Percentiles rank a stretch among this genome's conserved stretches.
phyloP scores from a whole-genome alignment of 108 stramenopile species.

The Skeletonema marinoi region DNA sequence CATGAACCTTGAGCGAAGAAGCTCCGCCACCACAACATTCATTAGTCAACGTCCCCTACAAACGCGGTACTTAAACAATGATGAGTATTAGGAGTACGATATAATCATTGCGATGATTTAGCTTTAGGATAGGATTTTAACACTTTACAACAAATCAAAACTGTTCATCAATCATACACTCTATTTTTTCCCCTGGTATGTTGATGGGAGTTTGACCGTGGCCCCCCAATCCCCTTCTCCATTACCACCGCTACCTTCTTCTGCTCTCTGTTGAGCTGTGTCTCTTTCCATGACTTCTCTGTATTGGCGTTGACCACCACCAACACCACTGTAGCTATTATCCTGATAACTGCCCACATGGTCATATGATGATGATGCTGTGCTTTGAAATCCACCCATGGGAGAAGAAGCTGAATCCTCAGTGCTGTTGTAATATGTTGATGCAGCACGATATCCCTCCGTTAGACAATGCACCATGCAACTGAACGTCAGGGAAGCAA shows the following conservation, averaged over 20 bases:
- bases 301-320: background rate
- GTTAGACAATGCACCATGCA: constrained; percentile 35
- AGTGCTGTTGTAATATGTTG: constrained; percentile 15
- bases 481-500: constrained; percentile 30
- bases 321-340: background rate
- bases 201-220: background rate
- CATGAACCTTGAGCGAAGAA: no score
- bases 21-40: no score
- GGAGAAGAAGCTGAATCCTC: background rate
- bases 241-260: background rate
- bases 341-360: constrained; percentile 11
- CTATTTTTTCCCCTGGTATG: background rate
- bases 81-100: no score
- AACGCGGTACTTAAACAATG: no score
- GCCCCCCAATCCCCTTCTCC: background rate
- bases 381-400: background rate
- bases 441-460: constrained; percentile 41
- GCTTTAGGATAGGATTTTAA: background rate
- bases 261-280: background rate
- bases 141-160: background rate
- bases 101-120: background rate
- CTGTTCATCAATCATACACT: no score
- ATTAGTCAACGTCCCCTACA: no score
- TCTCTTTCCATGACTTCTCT: background rate
- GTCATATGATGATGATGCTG: constrained; percentile 2